A percentile compares a stretch with the other conserved stretches of the same genome.
Evolutionary conservation across 2,329 filamentous ascomycete genomes (phyloP).

Genomic region (Claviceps pusilla): DNA sequence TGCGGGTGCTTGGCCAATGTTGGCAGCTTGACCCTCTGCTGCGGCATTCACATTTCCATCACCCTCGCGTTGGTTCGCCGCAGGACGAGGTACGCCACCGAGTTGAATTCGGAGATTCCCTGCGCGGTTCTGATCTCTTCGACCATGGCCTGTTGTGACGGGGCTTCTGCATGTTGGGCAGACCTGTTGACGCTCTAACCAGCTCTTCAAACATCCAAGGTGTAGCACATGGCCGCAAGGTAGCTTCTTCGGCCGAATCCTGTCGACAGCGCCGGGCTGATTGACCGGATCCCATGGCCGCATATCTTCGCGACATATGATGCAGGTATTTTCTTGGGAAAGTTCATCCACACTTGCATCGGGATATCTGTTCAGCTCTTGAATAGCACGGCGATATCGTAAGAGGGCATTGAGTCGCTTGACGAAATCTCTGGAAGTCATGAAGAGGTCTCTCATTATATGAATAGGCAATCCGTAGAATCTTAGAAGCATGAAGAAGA

Average conservation of each 20-base stretch:
- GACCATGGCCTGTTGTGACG: constrained; percentile 32
- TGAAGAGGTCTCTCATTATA: constrained; percentile 87
- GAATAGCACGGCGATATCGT: constrained; percentile 77
- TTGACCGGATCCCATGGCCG: constrained; percentile 49
- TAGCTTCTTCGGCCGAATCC: constrained; percentile 82
- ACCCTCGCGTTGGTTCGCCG: constrained; percentile 2
- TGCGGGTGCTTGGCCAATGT: constrained; percentile 9
- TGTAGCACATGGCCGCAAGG: constrained; percentile 94
- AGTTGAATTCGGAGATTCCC: constrained; percentile 19
- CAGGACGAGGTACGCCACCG: constrained; percentile 10
- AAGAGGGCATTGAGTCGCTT: constrained; percentile 80
- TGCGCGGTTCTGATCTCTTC: constrained; percentile 13
- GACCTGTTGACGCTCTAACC: constrained; percentile 93
- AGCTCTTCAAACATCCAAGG: constrained; percentile 86
- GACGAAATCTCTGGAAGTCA: constrained; percentile 82
- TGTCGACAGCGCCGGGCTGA: constrained; percentile 59
- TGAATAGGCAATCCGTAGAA: constrained; percentile 96
- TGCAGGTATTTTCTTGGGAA: constrained; percentile 77
- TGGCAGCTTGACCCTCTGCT: constrained; percentile 5
- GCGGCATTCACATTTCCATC: constrained; percentile 4
- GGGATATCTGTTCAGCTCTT: constrained; percentile 87
- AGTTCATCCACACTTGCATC: constrained; percentile 85
- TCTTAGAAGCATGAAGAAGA: constrained; percentile 82
- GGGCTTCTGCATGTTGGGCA: constrained; percentile 86
- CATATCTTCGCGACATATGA: constrained; percentile 97